Percentiles rank a stretch among this genome's conserved stretches.
Conservation (phyloP, 1,284 basidiomycete genomes). For the Neonothopanus nambi region DNA sequence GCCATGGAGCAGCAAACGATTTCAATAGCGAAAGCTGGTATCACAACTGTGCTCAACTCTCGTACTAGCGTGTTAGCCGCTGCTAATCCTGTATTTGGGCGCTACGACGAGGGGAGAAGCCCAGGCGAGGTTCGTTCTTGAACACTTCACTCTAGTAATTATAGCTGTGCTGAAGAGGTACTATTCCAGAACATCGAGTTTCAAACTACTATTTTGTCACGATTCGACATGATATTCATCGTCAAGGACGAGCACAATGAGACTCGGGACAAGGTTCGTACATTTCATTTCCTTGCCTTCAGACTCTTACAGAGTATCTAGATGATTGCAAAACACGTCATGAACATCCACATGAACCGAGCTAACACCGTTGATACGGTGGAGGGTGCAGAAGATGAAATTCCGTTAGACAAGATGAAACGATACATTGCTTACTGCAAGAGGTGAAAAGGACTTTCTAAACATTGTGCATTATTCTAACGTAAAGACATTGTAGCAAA, state of each 20-base stretch:
- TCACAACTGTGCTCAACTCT: conserved; percentile 97
- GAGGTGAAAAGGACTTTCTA: conserved; percentile 54
- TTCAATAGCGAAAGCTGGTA: conserved; percentile 98
- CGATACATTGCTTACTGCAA: conserved; percentile 97
- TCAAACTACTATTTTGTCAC: conserved; percentile 96
- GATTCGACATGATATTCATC: conserved; percentile 99
- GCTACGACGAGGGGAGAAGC: conserved; percentile 96
- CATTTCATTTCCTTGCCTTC: conserved; percentile 2
- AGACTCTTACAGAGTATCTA: conserved; percentile 30
- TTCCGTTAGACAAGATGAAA: conserved; percentile 98
- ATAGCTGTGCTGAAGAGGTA: background rate
- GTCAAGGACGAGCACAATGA: conserved; percentile 99
- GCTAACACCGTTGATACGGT: conserved; percentile 51
- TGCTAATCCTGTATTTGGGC: conserved; percentile 97
- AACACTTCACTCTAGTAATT: background rate
- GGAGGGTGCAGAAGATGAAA: conserved; percentile 75
- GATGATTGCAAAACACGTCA: conserved; percentile 97
- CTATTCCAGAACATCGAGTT: conserved; percentile 88
- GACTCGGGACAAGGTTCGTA: conserved; percentile 77
- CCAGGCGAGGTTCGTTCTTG: conserved; percentile 80
- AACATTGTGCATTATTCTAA: background rate
- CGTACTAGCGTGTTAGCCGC: conserved; percentile 96
- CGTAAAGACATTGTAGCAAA: conserved; percentile 57
- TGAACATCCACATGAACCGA: conserved; percentile 98
- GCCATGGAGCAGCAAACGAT: conserved; percentile 99